Evolutionary conservation across 2,329 filamentous ascomycete species (phyloP), one percentile per base, ranked within the genome.

Genomic region (Xylaria hypoxylon): DNA sequence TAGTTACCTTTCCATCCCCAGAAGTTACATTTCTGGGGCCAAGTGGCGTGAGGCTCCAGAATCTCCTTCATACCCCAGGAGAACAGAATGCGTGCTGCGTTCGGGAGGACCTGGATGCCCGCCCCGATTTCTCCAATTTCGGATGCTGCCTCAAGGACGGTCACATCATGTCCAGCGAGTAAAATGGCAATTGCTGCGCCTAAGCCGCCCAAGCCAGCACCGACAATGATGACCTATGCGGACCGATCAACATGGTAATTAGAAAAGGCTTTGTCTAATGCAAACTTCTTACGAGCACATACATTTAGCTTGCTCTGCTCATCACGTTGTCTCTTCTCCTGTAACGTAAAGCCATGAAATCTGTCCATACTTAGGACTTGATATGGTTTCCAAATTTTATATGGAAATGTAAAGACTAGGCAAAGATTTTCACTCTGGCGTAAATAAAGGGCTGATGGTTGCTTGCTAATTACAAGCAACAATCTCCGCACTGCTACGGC

Each of bases 191-290:
- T 84, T n/a, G 81, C 82, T 24, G 83, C 81, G 11, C 80, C 84
- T 8, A 88, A 78, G 5, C 86, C 86, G 26, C 84, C 84, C 22
- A 88, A 79, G 5, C 86, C 86, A 10, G 85, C 86, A n/a, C 86
- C 86, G 22, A 86, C 81, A 28, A 88, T 77, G 24, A 87, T 79
- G 28, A 86, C 76, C 78, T 83, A 45, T 10, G 62, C 5, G 15
- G 10, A 15, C 13, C 13, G 4, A 17, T 64, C n/a, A 64, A 31
- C 1, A 22, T 15, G 7, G 19, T 4, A 52, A 8, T 2, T 28
- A 6, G 19, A n/a, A 3, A 24, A 7, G 4, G n/a, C 5, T 10
- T 10, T n/a, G 15, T 5, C 2, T 2, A 24, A 26, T 24, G 1
- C 5, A 2, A 19, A 10, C 22, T 38, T 15, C 19, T 2, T 35